These are phyloP conservation scores for Blastomyces parvus DNA, from an alignment of 2,329 filamentous ascomycete species.

Conservation along the genomic window DNA sequence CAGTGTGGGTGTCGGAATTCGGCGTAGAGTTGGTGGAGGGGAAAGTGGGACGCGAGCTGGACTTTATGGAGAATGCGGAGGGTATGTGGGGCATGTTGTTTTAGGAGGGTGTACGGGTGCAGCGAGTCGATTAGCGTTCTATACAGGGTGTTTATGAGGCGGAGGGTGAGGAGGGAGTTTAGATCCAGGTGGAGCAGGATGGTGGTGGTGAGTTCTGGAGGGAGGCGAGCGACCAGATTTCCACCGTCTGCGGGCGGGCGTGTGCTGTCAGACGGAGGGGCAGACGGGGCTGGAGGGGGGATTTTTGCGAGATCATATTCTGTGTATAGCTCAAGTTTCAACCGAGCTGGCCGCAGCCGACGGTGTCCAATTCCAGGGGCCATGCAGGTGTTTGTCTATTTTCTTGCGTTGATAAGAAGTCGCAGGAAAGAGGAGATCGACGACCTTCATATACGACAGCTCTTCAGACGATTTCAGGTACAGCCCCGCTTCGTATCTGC, in stretches of 20 bases:
- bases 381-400: background rate
- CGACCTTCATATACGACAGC: background rate
- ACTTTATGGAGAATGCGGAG: background rate
- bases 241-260: background rate
- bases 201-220: background rate
- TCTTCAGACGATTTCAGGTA: background rate
- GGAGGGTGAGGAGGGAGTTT: background rate
- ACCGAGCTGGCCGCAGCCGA: background rate
- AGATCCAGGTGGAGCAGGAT: conserved; percentile 6
- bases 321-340: background rate
- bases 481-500: background rate
- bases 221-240: background rate
- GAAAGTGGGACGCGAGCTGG: background rate
- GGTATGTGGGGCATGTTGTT: conserved; percentile 5
- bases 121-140: background rate
- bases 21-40: background rate
- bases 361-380: conserved; percentile 2
- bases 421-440: background rate
- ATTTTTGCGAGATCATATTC: background rate
- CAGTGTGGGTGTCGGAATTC: conserved; percentile 3
- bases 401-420: background rate
- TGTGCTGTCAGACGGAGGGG: background rate
- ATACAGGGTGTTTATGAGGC: background rate
- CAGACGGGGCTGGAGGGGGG: background rate
- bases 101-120: background rate